Base-by-base conservation (phyloP, 257 asterid species). In the Rhazya stricta region DNA sequence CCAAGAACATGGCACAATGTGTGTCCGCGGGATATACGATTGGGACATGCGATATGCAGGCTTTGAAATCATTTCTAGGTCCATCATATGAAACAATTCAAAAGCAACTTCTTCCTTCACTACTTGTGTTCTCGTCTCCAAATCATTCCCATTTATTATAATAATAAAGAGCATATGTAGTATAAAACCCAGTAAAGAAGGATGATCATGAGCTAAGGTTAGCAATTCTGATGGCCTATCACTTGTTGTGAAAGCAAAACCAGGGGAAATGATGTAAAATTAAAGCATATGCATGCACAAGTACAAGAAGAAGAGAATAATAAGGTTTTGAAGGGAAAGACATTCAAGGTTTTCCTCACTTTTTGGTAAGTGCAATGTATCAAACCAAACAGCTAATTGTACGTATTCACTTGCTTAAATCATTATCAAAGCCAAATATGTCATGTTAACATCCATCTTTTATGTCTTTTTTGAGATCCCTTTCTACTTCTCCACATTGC, bases 1-100 rank as follows among this genome's bases (percentile, higher is more conserved):
- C 74, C 80, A 39, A n/a, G 72, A 85, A 86, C 93, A 88, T 84
- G 74, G 74, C 91, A 88, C 85, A 81, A 84, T 84, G 89, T 76
- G 32, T 81, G 93, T 85, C 70, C 77, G 67, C 71, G 54, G 63
- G 58, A 79, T 76, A 71, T 77, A 53, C n/a, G 69, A 75, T 72
- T 54, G 65, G 30, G 88, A 81, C 87, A 76, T 79, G 78, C 81
- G 88, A 83, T 72, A 76, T 80, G 83, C 43, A 11, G 42, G 48
- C 57, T 45, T 65, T 36, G 70, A 39, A 65, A 29, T 36, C 48
- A 65, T 21, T 65, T 37, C 11, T 16, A 18, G 48, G 29, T 65
- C 70, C 45, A 36, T 37, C 11, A 9, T 27, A 27, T 58, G 18
- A 58, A 57, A 34, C 34, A 57, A 1, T 57, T 2, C 18, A 6